These are phyloP conservation scores for Fusarium longipes DNA, from an alignment of 2,329 filamentous ascomycete species.

Conservation along the genomic window DNA sequence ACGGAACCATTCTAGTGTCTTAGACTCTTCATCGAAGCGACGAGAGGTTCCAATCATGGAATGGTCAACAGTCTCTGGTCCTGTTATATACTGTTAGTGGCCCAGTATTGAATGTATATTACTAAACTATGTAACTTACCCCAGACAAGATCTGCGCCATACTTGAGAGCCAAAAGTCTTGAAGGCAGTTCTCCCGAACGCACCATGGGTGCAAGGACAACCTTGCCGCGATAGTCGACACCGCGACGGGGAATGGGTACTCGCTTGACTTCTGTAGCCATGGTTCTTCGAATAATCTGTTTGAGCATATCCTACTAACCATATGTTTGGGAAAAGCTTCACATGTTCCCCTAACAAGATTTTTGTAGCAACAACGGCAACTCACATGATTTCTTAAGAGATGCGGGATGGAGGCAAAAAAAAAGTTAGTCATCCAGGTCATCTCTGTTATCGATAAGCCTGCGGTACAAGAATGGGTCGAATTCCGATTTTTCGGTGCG, in stretches of 20 bases:
- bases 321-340: conserved; percentile 19
- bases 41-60: conserved; percentile 89
- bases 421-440: conserved; percentile 32
- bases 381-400: conserved; percentile 31
- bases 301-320: conserved; percentile 49
- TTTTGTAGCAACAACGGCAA: neutral
- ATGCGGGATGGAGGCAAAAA: conserved; percentile 36
- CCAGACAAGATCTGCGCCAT: conserved; percentile 97
- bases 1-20: conserved; percentile 87
- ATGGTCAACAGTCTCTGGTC: conserved; percentile 93
- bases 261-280: conserved; percentile 69
- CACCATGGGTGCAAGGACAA: conserved; percentile 98
- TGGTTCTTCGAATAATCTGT: conserved; percentile 60
- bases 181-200: conserved; percentile 96
- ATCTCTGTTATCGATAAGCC: conserved; percentile 42
- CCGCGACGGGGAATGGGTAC: conserved; percentile 89
- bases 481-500: neutral
- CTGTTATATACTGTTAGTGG: conserved; percentile 53
- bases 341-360: conserved; percentile 10
- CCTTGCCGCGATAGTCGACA: conserved; percentile 92
- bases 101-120: neutral
- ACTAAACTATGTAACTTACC: conserved; percentile 62
- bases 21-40: conserved; percentile 78
- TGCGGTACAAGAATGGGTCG: neutral
- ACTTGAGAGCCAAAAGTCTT: conserved; percentile 87